Percentiles rank a stretch among this genome's conserved stretches.
Evolutionary conservation across 495 filamentous ascomycete species (phyloP).

Genomic region (Hypoxylon rickii): DNA sequence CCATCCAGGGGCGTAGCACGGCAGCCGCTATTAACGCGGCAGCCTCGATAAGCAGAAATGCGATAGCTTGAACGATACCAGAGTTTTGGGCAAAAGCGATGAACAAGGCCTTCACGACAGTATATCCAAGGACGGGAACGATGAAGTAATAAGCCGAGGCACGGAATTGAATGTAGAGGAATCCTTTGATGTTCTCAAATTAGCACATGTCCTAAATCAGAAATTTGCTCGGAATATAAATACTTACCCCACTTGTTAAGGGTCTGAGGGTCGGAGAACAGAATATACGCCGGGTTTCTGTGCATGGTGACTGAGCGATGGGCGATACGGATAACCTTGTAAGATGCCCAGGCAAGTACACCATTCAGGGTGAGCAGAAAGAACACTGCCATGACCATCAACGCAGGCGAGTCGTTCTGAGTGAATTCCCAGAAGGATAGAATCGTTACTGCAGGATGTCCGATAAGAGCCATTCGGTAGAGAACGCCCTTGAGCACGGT

Average conservation of each 20-base stretch:
- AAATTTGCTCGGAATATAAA: no score
- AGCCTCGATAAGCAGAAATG: conserved; percentile 83
- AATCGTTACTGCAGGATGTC: conserved; percentile 88
- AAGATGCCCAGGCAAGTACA: conserved; percentile 83
- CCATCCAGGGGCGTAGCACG: conserved; percentile 94
- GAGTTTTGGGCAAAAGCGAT: conserved; percentile 79
- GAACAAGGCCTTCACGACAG: conserved; percentile 86
- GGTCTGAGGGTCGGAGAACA: conserved; percentile 89
- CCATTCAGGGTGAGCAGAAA: conserved; percentile 80
- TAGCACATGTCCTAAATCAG: no score
- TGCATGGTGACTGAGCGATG: conserved; percentile 86
- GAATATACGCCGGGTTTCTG: conserved; percentile 94
- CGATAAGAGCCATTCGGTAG: conserved; percentile 87
- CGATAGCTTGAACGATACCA: conserved; percentile 80
- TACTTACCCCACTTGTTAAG: conserved; percentile 87
- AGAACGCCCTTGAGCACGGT: conserved; percentile 87
- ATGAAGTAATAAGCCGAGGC: conserved; percentile 98
- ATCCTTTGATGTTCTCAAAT: conserved; percentile 60
- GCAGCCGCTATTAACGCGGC: conserved; percentile 76
- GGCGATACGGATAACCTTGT: conserved; percentile 87
- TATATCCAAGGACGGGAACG: conserved; percentile 77
- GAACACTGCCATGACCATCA: conserved; percentile 85
- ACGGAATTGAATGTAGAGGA: conserved; percentile 96
- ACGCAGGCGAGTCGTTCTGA: conserved; percentile 78
- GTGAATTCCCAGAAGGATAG: conserved; percentile 96